phyloP scores from a whole-genome alignment of 768 basidiomycete genomes.

The Mycena latifolia region DNA sequence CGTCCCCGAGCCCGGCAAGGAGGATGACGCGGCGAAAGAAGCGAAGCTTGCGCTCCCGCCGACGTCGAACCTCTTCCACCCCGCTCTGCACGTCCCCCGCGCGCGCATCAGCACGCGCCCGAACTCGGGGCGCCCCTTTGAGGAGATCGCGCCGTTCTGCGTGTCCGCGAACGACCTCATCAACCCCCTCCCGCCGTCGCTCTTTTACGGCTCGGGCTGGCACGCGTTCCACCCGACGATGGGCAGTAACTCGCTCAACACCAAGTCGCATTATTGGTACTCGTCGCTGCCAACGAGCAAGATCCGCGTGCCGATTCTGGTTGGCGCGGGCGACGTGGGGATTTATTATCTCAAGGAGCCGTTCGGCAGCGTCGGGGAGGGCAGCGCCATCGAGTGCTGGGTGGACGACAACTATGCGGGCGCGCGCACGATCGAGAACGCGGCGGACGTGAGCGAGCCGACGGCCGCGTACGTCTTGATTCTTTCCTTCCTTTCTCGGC shows the following conservation, averaged over 20 bases:
- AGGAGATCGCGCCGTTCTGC: slow-evolving; percentile 93
- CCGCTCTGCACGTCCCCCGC: slow-evolving; percentile 70
- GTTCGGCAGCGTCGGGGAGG: slow-evolving; percentile 63
- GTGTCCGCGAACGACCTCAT: slow-evolving; percentile 98
- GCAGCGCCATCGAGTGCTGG: slow-evolving; percentile 91
- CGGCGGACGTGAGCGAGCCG: slow-evolving; percentile 70
- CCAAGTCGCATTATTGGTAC: slow-evolving; percentile 90
- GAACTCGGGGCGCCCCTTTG: slow-evolving; percentile 64
- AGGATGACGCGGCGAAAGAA: slow-evolving; percentile 44
- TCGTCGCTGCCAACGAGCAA: slow-evolving; percentile 87
- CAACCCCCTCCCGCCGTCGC: slow-evolving; percentile 93
- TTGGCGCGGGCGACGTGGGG: slow-evolving; percentile 92
- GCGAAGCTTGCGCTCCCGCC: slow-evolving; percentile 33
- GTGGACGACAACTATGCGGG: slow-evolving; percentile 96
- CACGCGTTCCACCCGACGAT: slow-evolving; percentile 75
- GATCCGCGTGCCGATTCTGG: slow-evolving; percentile 85
- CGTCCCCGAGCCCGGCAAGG: slow-evolving; percentile 61
- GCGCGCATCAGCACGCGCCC: slow-evolving; percentile 80
- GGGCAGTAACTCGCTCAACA: slow-evolving; percentile 61
- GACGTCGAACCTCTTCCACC: slow-evolving; percentile 31
- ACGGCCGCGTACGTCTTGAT: slow-evolving; percentile 71
- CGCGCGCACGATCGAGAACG: slow-evolving; percentile 82
- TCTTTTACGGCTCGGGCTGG: slow-evolving; percentile 97
- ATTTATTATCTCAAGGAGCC: slow-evolving; percentile 91
- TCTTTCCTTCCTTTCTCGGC: slow-evolving; percentile 24